These are phyloP conservation scores for Cyberlindnera mississippiensis DNA, from an alignment of 805 yeast species.

Conservation along the genomic window DNA sequence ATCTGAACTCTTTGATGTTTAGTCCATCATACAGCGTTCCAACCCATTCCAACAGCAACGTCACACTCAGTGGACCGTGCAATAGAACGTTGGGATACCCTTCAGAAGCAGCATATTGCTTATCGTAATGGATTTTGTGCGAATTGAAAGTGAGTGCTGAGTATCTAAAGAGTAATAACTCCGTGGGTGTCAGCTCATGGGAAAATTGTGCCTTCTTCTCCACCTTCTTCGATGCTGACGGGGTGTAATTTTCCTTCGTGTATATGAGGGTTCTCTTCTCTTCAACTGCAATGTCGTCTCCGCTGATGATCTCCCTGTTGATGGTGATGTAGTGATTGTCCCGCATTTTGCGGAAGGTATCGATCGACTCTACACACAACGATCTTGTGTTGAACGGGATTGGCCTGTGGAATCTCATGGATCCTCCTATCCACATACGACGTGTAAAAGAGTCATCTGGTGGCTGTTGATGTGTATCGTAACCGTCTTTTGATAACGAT, in stretches of 20 bases:
- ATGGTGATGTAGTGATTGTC: slow-evolving; percentile 50
- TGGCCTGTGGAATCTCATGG: slow-evolving; percentile 39
- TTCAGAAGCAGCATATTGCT: slow-evolving; percentile 52
- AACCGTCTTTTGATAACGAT: slow-evolving; percentile 66
- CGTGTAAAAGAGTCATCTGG: slow-evolving; percentile 38
- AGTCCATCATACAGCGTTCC: slow-evolving; percentile 17
- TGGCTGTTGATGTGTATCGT: slow-evolving; percentile 59
- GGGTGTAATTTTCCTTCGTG: slow-evolving; percentile 37
- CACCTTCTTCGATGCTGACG: not conserved
- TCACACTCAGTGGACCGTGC: slow-evolving; percentile 79
- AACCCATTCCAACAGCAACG: slow-evolving; percentile 54
- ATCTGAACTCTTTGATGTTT: slow-evolving; percentile 31
- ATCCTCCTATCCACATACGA: slow-evolving; percentile 81
- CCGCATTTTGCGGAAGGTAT: slow-evolving; percentile 34
- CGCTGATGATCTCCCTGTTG: slow-evolving; percentile 42
- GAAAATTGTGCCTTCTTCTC: slow-evolving; percentile 21
- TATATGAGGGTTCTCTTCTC: slow-evolving; percentile 65
- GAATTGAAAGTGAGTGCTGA: slow-evolving; percentile 78
- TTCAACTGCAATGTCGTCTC: slow-evolving; percentile 27
- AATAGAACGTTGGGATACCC: slow-evolving; percentile 57
- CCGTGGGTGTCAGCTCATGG: slow-evolving; percentile 35
- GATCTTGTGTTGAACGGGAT: slow-evolving; percentile 36
- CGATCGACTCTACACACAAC: slow-evolving; percentile 51
- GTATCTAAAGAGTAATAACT: slow-evolving; percentile 51
- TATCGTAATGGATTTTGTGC: slow-evolving; percentile 79